Base-by-base conservation (phyloP, 495 filamentous ascomycete genomes). In the Endocarpon pusillum region DNA sequence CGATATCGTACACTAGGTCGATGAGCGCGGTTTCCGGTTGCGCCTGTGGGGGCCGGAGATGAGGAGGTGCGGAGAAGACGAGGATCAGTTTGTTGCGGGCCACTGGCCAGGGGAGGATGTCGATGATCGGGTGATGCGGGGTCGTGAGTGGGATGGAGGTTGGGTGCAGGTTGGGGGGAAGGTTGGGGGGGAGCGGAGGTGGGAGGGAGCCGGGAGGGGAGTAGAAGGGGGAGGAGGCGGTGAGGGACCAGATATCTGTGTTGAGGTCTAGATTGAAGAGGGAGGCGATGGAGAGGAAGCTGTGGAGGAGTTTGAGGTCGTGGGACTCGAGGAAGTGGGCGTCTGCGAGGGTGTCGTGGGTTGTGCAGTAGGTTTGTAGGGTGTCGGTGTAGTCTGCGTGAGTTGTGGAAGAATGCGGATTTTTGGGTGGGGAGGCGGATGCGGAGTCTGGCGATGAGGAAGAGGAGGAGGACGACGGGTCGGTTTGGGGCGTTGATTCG, bases 121-220 rank as follows among this genome's bases (percentile, higher is more conserved):
- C 64, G 2, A 68, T 24, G 8, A 67, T 24, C 1, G 65, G 64
- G 39, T 69, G 65, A 40, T 69, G 63, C 4, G 58, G 56, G 32
- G 63, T 42, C 1, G 39, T 22, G 26, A 34, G 42, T 25, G 54
- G 51, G 10, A 40, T 46, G 14, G 8, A 9, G 0, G 51, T 56
- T 30, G 48, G 53, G 8, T 33, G 46, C 4, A 56, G 38, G 28
- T 56, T 47, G 0, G 16, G 9, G 18, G 53, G 51, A n/a, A 55
- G 33, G 7, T 37, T 38, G 8, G 24, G 19, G 54, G 49, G 42
- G 48, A 51, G 32, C 58, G 39, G 26, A 57, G 18, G 16, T 31
- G 20, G 16, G 7, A 10, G 19, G 12, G 21, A 12, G 14, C 21
- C 18, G 29, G 23, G 40, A 12, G 23, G 23, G 4, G 28, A 31